Conservation (phyloP, 257 asterid genomes). For the Przewalskia tangutica region DNA sequence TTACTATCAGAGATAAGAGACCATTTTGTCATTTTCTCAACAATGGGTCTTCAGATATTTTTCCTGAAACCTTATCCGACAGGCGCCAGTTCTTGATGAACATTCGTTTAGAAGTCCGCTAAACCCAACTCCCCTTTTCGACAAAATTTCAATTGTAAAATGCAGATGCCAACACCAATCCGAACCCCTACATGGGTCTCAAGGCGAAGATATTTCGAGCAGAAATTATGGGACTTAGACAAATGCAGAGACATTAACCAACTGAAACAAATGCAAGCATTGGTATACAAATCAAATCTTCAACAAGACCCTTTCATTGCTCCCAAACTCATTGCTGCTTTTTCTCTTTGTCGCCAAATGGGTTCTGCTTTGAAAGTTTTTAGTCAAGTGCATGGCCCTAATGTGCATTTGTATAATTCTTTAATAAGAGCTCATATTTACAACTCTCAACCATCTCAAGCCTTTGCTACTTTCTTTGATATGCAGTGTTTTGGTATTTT, state of each 20-base stretch:
- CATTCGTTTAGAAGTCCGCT: not conserved
- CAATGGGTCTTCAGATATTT: not conserved
- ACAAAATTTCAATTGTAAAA: constrained; percentile 7
- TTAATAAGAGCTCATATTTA: constrained; percentile 35
- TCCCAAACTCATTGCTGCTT: constrained; percentile 55
- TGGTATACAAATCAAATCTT: constrained; percentile 56
- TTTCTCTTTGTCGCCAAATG: constrained; percentile 47
- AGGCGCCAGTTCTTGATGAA: not conserved
- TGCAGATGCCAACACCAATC: constrained; percentile 47
- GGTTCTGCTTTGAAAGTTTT: constrained; percentile 41
- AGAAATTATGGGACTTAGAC: constrained; percentile 47
- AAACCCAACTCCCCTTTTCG: constrained; percentile 15
- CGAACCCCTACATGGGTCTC: constrained; percentile 63
- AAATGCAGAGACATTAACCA: constrained; percentile 50
- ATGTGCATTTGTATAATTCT: constrained; percentile 38
- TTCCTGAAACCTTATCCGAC: not conserved
- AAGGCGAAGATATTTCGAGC: constrained; percentile 51
- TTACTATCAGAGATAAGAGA: too few species aligned
- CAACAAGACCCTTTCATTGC: constrained; percentile 49
- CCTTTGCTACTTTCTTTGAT: constrained; percentile 30
- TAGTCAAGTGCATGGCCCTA: constrained; percentile 37
- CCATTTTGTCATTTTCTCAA: too few species aligned
- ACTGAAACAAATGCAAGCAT: constrained; percentile 52
- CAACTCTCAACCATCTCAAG: constrained; percentile 37
- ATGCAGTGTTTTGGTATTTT: constrained; percentile 51